A percentile compares a stretch with the other conserved stretches of the same genome.
Evolutionary conservation across 2,329 filamentous ascomycete genomes (phyloP).

Genomic region (Epichloe gansuensis): DNA sequence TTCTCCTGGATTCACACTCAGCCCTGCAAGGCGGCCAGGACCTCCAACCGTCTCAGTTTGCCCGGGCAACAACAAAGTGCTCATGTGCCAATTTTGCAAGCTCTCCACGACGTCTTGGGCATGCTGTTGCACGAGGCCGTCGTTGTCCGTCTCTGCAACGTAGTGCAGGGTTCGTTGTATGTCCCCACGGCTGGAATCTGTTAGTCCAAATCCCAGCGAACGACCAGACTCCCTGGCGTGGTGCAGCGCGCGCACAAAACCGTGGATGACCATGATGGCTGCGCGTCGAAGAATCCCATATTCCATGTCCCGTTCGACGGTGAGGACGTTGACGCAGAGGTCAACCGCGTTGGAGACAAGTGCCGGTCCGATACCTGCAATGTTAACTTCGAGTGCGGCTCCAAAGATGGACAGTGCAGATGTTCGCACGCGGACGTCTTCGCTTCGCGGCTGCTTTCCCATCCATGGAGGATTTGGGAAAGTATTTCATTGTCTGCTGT

Average conservation of each 20-base stretch:
- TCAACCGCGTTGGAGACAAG: slow-evolving; percentile 47
- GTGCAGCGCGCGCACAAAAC: slow-evolving; percentile 49
- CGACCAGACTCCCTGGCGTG: slow-evolving; percentile 33
- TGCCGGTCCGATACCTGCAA: slow-evolving; percentile 40
- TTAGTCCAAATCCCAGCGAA: slow-evolving; percentile 41
- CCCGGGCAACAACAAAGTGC: slow-evolving; percentile 34
- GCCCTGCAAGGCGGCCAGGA: slow-evolving; percentile 24
- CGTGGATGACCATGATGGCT: slow-evolving; percentile 51
- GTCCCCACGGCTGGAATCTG: slow-evolving; percentile 43
- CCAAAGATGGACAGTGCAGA: slow-evolving; percentile 58
- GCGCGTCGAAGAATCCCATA: slow-evolving; percentile 55
- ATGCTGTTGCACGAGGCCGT: slow-evolving; percentile 56
- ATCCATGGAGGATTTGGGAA: slow-evolving; percentile 50
- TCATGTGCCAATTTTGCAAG: slow-evolving; percentile 48
- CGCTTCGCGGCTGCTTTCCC: slow-evolving; percentile 52
- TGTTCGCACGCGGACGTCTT: slow-evolving; percentile 58
- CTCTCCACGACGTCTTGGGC: slow-evolving; percentile 55
- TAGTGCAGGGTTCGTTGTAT: slow-evolving; percentile 52
- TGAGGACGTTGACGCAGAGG: slow-evolving; percentile 48
- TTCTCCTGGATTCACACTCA: slow-evolving; percentile 23
- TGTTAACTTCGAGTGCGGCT: slow-evolving; percentile 45
- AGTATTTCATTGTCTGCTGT: slow-evolving; percentile 37
- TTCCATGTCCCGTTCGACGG: slow-evolving; percentile 46
- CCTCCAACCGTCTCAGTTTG: slow-evolving; percentile 13
- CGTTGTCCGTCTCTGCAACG: slow-evolving; percentile 51